A percentile compares a stretch with the other conserved stretches of the same genome.
Conservation (phyloP, 2,329 filamentous ascomycete species). For the Arthrobotrys musiformis region DNA sequence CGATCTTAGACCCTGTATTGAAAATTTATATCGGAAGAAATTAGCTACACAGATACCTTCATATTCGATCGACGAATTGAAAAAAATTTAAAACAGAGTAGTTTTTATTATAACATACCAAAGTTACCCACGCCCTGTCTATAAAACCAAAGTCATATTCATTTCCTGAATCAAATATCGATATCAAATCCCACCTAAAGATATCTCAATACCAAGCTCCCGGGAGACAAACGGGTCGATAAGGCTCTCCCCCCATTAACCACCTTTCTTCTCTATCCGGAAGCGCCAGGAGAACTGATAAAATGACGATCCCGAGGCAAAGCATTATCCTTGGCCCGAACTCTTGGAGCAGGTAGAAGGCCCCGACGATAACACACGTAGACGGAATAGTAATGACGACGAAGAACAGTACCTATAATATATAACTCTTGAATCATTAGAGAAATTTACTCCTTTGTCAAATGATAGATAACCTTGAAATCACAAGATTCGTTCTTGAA, state of each 20-base stretch:
- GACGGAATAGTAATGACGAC: conserved; percentile 18
- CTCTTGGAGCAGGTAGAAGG: conserved; percentile 29
- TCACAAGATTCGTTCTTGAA: neutral
- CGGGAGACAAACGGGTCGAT: conserved; percentile 32
- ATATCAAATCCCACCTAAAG: neutral
- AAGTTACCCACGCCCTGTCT: no score
- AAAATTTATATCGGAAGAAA: no score
- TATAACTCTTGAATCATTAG: neutral
- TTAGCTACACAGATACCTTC: no score
- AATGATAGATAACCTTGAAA: no score
- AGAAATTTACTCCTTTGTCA: no score
- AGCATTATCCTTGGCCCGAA: conserved; percentile 36
- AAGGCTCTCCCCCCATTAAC: conserved; percentile 2
- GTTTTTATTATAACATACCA: no score
- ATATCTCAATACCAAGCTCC: conserved; percentile 14
- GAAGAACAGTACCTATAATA: conserved; percentile 30
- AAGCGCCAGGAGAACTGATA: conserved; percentile 29
- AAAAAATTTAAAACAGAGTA: no score
- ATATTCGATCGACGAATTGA: no score
- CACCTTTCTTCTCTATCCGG: conserved; percentile 22
- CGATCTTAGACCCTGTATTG: no score
- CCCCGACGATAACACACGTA: neutral
- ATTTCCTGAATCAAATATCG: neutral
- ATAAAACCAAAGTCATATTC: neutral
- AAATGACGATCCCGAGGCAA: conserved; percentile 15